Evolutionary conservation across 495 filamentous ascomycete species (phyloP).

Genomic region (Penicillium steckii): DNA sequence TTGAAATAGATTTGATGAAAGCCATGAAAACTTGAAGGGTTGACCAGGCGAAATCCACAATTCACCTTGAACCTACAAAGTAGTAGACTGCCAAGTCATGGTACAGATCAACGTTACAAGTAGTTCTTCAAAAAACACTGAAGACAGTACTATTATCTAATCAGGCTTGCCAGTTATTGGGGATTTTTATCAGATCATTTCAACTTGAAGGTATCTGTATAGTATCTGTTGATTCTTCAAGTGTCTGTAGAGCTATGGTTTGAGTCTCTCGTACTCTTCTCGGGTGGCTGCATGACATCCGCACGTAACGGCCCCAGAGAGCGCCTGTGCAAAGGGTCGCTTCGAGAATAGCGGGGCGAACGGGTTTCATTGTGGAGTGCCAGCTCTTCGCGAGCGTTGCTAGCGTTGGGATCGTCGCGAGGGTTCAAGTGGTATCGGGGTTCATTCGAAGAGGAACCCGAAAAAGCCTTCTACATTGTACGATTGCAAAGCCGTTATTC

Average conservation of each 20-base stretch:
- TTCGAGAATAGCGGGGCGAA: background rate
- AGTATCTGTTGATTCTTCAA: background rate
- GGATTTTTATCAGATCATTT: no score
- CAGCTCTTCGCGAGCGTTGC: background rate
- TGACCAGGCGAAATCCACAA: no score
- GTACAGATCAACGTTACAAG: no score
- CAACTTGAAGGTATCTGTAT: no score
- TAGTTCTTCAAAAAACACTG: background rate
- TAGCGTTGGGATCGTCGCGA: slow-evolving; percentile 6
- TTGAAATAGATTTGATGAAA: no score
- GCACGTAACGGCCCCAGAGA: background rate
- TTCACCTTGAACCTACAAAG: background rate
- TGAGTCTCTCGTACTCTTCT: background rate
- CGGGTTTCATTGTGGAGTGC: background rate
- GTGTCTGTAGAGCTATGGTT: background rate
- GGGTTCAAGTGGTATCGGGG: slow-evolving; percentile 3
- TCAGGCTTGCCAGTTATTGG: no score
- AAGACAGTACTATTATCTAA: no score
- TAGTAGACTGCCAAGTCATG: background rate
- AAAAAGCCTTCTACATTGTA: no score
- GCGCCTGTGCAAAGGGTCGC: background rate
- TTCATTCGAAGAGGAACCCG: no score
- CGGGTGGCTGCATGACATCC: slow-evolving; percentile 1
- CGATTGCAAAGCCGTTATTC: no score
- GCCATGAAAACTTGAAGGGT: no score